Percentiles rank a stretch among this genome's conserved stretches.
These are phyloP conservation scores for Aspergillus brasiliensis DNA, from an alignment of 2,329 filamentous ascomycete species.

Conservation along the genomic window DNA sequence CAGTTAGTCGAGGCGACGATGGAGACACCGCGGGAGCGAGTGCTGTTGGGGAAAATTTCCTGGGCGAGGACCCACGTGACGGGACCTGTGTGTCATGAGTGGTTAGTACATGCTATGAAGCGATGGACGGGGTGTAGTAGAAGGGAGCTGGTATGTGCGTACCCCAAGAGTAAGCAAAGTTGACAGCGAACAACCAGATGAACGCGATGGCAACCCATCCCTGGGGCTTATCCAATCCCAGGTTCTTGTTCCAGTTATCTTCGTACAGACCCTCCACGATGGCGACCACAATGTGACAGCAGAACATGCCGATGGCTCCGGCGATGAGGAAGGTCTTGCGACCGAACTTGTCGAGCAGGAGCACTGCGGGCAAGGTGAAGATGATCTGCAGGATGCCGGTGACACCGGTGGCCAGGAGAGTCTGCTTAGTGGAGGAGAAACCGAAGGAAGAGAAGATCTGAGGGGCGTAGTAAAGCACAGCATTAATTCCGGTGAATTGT, in stretches of 20 bases:
- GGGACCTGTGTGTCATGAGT: slow-evolving; percentile 24
- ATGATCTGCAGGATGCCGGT: slow-evolving; percentile 36
- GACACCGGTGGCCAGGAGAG: slow-evolving; percentile 30
- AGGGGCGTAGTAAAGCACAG: slow-evolving; percentile 44
- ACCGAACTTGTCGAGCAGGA: slow-evolving; percentile 42
- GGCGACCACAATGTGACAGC: slow-evolving; percentile 71
- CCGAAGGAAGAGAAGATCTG: slow-evolving; percentile 31
- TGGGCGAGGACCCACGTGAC: slow-evolving; percentile 56
- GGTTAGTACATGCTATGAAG: background rate
- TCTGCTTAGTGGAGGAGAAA: slow-evolving; percentile 26
- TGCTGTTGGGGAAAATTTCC: slow-evolving; percentile 36
- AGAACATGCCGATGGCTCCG: slow-evolving; percentile 69
- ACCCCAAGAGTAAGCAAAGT: slow-evolving; percentile 43
- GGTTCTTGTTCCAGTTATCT: slow-evolving; percentile 53
- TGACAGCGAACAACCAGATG: slow-evolving; percentile 63
- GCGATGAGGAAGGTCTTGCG: slow-evolving; percentile 39
- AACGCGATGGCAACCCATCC: slow-evolving; percentile 67
- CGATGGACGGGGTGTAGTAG: too few relatives aligned
- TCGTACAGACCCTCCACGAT: slow-evolving; percentile 51
- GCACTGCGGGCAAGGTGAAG: slow-evolving; percentile 40
- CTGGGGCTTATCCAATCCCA: slow-evolving; percentile 53
- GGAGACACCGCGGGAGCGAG: slow-evolving; percentile 31
- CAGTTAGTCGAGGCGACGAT: slow-evolving; percentile 36
- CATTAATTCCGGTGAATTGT: slow-evolving; percentile 56
- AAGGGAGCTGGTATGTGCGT: slow-evolving; percentile 4